phyloP scores from a whole-genome alignment of 805 yeast genomes.

The Hanseniaspora mollemarum region DNA sequence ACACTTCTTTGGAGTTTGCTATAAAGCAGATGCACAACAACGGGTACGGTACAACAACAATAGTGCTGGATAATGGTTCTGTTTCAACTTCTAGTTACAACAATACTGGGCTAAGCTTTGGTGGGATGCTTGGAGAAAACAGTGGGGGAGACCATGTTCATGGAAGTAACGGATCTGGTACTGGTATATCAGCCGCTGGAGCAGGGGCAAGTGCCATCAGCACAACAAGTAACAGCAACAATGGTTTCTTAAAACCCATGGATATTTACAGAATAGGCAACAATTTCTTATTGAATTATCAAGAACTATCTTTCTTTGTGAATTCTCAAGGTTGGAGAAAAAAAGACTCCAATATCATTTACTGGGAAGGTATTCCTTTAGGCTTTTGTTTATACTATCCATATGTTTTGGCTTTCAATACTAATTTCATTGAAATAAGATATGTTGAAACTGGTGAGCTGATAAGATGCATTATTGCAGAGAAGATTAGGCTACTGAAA shows the following conservation, averaged over 20 bases:
- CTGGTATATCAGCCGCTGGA: background rate
- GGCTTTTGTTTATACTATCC: conserved; percentile 91
- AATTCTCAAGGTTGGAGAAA: conserved; percentile 95
- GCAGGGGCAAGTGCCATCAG: conserved; percentile 4
- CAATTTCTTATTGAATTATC: conserved; percentile 77
- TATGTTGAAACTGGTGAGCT: conserved; percentile 73
- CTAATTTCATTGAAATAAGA: conserved; percentile 80
- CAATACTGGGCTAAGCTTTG: conserved; percentile 2
- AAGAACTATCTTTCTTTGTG: conserved; percentile 89
- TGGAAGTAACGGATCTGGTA: conserved; percentile 40
- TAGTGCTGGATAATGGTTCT: conserved; percentile 12
- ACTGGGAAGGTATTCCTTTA: conserved; percentile 95
- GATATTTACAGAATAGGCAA: conserved; percentile 83
- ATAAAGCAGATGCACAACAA: conserved; percentile 36
- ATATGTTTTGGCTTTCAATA: conserved; percentile 79
- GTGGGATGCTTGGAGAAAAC: background rate
- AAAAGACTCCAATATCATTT: conserved; percentile 81
- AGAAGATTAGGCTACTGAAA: conserved; percentile 78
- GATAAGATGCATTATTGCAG: conserved; percentile 81
- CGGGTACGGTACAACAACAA: conserved; percentile 14
- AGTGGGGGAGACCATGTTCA: background rate
- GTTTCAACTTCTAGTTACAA: background rate
- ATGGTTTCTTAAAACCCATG: conserved; percentile 56
- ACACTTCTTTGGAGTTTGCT: conserved; percentile 90
- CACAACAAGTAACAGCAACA: conserved; percentile 8